Base-by-base conservation (phyloP, 768 basidiomycete species). In the Fomitopsis pulvina region DNA sequence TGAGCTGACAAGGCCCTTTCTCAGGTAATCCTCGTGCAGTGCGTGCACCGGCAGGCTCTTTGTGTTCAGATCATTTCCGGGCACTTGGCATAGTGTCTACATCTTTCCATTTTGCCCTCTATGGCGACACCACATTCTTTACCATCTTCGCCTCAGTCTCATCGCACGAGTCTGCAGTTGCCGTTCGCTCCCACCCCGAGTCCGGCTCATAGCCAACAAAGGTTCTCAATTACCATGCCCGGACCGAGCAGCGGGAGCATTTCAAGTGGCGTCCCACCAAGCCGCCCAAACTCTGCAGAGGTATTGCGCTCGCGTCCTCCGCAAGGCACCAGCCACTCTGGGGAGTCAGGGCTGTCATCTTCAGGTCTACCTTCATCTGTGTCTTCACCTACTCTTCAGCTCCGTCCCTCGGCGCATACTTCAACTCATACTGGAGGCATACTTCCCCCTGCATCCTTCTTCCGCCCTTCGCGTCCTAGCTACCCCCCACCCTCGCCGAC, bases 401-500 rank as follows among this genome's bases (percentile, higher is more conserved):
- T 60, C 4, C 54, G 59, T 12, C 48, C 57, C 11, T 43, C 52
- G 28, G 44, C 47, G 29, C 51, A 45, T 32, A 51, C 51, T 29
- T 26, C 77, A 1, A 83, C 84, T 0, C 84, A 88, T 63, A 81
- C 82, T 11, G 78, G 80, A 39, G 87, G 86, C 27, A 85, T 90
- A 18, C 80, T 83, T 48, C 87, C 90, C 14, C 81, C 87, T 9
- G 79, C 86, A 4, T 83, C 85, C 6, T 90, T 91, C 69, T 90
- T 90, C 60, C 79, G 74, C 20, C 85, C 87, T 3, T 77, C 81
- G 4, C 74, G 81, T 44, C 87, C 85, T 0, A 64, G 65, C 21
- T 70, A 79, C 54, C 76, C 72, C 26, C 77, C 64, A 21, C 71
- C 69, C 22, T 61, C 71, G 45, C 69, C 66, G 16, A 70, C 71